Conservation (phyloP, 306 rosid genomes). For the Lathyrus oleraceus region DNA sequence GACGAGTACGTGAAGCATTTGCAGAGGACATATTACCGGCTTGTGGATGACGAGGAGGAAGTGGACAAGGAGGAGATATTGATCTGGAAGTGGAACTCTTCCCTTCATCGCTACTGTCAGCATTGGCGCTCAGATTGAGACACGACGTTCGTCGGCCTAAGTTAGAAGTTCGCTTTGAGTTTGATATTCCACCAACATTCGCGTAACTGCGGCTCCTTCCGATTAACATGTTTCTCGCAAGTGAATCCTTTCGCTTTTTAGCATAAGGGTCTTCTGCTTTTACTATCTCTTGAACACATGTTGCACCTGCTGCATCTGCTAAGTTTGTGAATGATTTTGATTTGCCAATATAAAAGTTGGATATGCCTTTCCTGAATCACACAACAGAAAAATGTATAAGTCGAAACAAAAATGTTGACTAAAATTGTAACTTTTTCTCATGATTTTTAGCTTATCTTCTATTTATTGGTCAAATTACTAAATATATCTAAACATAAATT, state of each 20-base stretch:
- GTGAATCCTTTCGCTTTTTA: constrained; percentile 70
- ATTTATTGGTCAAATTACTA: no score
- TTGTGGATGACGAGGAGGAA: constrained; percentile 70
- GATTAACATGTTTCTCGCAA: constrained; percentile 42
- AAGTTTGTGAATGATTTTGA: constrained; percentile 90
- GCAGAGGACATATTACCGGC: constrained; percentile 32
- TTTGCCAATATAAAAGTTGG: constrained; percentile 82
- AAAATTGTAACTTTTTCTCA: no score
- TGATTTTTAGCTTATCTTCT: no score
- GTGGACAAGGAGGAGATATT: constrained; percentile 51
- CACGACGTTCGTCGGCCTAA: constrained; percentile 44
- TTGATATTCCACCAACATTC: constrained; percentile 40
- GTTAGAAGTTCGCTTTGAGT: constrained; percentile 55
- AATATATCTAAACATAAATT: no score
- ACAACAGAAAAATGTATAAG: background rate
- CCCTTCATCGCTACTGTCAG: constrained; percentile 41
- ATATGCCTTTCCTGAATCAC: constrained; percentile 82
- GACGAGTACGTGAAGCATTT: constrained; percentile 35
- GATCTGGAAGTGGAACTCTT: constrained; percentile 43
- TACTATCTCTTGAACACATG: constrained; percentile 59
- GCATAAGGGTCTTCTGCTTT: constrained; percentile 79
- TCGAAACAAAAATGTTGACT: background rate
- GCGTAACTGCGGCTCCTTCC: constrained; percentile 51
- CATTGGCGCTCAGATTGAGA: constrained; percentile 30
- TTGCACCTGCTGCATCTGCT: constrained; percentile 54